Conservation (phyloP, 108 stramenopile genomes). For the Fistulifera pelliculosa region DNA sequence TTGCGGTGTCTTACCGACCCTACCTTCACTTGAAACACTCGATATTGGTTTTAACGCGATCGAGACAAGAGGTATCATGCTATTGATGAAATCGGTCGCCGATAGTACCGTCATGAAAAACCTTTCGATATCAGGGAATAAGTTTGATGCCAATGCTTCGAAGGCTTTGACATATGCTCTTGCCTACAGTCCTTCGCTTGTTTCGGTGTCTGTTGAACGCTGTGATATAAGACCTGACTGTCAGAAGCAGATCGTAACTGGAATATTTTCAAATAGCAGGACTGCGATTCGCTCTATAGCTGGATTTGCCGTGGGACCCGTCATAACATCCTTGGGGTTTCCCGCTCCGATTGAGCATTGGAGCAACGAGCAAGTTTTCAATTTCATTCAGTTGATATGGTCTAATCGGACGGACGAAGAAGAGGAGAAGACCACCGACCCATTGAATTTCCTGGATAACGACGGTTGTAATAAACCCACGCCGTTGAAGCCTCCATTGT, state of each 20-base stretch:
- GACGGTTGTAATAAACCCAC: constrained; percentile 14
- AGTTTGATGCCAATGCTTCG: constrained; percentile 54
- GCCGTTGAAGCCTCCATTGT: constrained; percentile 68
- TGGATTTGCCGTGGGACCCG: constrained; percentile 66
- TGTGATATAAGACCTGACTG: constrained; percentile 62
- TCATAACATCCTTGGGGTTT: constrained; percentile 65
- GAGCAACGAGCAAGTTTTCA: constrained; percentile 80
- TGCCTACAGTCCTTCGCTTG: constrained; percentile 65
- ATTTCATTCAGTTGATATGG: constrained; percentile 81
- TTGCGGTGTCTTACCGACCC: constrained; percentile 55
- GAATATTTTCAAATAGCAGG: constrained; percentile 71
- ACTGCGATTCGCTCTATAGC: constrained; percentile 47
- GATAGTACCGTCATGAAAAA: constrained; percentile 45
- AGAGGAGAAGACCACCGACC: constrained; percentile 24
- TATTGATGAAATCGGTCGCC: constrained; percentile 71
- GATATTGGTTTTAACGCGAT: constrained; percentile 79
- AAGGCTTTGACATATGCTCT: constrained; percentile 75
- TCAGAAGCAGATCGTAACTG: constrained; percentile 73
- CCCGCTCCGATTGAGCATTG: constrained; percentile 68
- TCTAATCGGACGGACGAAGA: constrained; percentile 22
- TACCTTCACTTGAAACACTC: constrained; percentile 50
- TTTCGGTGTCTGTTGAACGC: constrained; percentile 48
- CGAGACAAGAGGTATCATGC: constrained; percentile 50
- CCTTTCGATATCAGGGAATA: constrained; percentile 67
- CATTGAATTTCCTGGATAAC: constrained; percentile 24